Evolutionary conservation across 495 filamentous ascomycete species (phyloP).

Genomic region (Penicillium cataractarum): DNA sequence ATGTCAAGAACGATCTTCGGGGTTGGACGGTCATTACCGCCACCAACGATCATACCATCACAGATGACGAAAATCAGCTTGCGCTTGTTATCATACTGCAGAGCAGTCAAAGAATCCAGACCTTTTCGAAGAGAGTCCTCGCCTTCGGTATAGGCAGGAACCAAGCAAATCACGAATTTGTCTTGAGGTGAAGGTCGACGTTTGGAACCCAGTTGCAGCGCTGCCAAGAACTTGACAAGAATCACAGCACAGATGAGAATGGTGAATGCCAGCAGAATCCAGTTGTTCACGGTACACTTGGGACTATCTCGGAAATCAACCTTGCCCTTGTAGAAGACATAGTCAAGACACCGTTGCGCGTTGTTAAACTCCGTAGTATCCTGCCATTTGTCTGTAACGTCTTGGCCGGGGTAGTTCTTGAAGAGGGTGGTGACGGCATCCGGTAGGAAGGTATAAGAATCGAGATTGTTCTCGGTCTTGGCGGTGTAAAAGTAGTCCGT

Average conservation of each 20-base stretch:
- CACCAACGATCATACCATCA: constrained; percentile 96
- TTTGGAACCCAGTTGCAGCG: constrained; percentile 92
- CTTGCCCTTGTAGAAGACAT: constrained; percentile 80
- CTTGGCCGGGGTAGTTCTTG: constrained; percentile 72
- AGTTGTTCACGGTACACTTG: constrained; percentile 87
- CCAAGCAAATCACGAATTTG: constrained; percentile 98
- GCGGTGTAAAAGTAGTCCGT: constrained; percentile 86
- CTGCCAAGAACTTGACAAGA: constrained; percentile 86
- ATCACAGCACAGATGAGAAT: constrained; percentile 81
- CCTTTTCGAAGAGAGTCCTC: constrained; percentile 92
- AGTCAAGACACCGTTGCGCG: constrained; percentile 76
- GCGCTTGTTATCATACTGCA: constrained; percentile 97
- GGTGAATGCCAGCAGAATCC: constrained; percentile 84
- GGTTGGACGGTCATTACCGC: constrained; percentile 93
- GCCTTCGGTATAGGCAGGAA: constrained; percentile 96
- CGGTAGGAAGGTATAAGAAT: constrained; percentile 71
- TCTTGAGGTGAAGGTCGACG: constrained; percentile 88
- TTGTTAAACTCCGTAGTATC: constrained; percentile 53
- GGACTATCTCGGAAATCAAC: constrained; percentile 80
- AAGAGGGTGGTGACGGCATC: constrained; percentile 63
- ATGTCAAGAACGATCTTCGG: constrained; percentile 98
- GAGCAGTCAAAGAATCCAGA: constrained; percentile 88
- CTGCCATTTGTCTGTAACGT: constrained; percentile 71
- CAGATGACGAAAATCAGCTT: constrained; percentile 94
- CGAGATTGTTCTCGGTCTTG: constrained; percentile 48